Evolutionary conservation across 148 eudicot species (phyloP), one percentile per base, ranked within the genome.

Genomic region (Amaranthus hypochondriacus): DNA sequence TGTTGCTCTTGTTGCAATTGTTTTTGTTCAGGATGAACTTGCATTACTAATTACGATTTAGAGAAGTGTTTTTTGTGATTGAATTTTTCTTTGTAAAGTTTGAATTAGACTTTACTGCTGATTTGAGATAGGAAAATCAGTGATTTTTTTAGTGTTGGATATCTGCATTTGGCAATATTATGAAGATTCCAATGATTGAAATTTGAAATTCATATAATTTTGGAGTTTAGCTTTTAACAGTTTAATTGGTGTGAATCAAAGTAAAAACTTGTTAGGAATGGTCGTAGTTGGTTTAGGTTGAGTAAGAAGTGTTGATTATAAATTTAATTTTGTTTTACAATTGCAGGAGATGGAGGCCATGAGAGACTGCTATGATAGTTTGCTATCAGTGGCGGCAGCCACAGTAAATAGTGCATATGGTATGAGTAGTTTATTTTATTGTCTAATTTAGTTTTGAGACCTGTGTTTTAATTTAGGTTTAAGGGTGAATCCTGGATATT

Each of bases 381-480:
- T 95, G 76, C 92, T 95, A 61, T 92, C 96, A 28, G 98, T 93
- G 52, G 97, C 98, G 81, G 98, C 98, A 43, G 97, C 98, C 14
- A 87, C 97, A 21, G 89, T 93, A 48, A 95, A 95, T 77, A 84
- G 93, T 75, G 96, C 96, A 54, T 95, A 83, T 75, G 98, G 98
- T 92, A 89, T 48, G 67, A 9, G 7, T 63, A 6, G 42, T 9
- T 39, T 50, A 12, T 71, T 9, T 39, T 50, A 12, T 71, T 50
- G 56, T 72, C 46, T 50, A 10, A 13, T 69, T 15, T 0, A 11
- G 69, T 54, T 12, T 53, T 66, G 14, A 5, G 39, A 48, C 21
- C 56, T 73, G 57, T 73, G 75, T 28, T 28, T 28, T 28, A 28
- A 28, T 28, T 1, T 2, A 28, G 39, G 39, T 28, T 0, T 28